Conservation (phyloP, 768 basidiomycete genomes). For the Chalciporus chontae region DNA sequence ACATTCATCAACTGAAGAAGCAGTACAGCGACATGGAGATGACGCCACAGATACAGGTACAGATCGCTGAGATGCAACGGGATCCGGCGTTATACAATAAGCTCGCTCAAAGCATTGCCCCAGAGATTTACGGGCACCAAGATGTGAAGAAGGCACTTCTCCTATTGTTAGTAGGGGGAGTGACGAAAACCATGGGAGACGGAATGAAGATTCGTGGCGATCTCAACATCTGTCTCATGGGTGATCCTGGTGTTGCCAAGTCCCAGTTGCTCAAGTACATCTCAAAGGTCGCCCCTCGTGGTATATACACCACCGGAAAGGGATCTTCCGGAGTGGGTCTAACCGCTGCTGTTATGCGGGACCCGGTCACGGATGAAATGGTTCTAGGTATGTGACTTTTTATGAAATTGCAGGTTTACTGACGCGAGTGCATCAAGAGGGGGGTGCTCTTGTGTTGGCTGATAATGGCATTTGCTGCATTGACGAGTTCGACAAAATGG, state of each 20-base stretch:
- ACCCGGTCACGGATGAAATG: slow-evolving; percentile 99
- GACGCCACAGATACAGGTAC: slow-evolving; percentile 75
- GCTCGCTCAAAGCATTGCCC: slow-evolving; percentile 91
- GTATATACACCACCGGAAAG: slow-evolving; percentile 97
- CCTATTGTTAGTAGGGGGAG: slow-evolving; percentile 90
- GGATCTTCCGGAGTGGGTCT: slow-evolving; percentile 98
- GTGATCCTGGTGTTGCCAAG: slow-evolving; percentile 98
- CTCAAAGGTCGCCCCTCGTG: slow-evolving; percentile 95
- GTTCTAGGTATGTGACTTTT: slow-evolving; percentile 74
- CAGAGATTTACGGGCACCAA: slow-evolving; percentile 96
- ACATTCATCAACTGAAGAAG: slow-evolving; percentile 94
- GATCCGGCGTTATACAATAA: slow-evolving; percentile 85
- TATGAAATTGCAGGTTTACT: slow-evolving; percentile 1
- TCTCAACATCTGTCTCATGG: slow-evolving; percentile 97
- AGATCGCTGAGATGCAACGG: slow-evolving; percentile 61
- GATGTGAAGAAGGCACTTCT: slow-evolving; percentile 97
- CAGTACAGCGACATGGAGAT: slow-evolving; percentile 94
- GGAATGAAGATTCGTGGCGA: slow-evolving; percentile 99
- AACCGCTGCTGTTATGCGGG: slow-evolving; percentile 98
- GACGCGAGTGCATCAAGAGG: slow-evolving; percentile 57
- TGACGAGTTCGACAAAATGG: slow-evolving; percentile 99
- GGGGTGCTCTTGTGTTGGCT: slow-evolving; percentile 96
- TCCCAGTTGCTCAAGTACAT: slow-evolving; percentile 97
- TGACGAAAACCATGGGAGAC: slow-evolving; percentile 92
- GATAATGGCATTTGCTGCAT: slow-evolving; percentile 99